Conservation (phyloP, 2,329 filamentous ascomycete genomes). For the Colletotrichum caudatum region DNA sequence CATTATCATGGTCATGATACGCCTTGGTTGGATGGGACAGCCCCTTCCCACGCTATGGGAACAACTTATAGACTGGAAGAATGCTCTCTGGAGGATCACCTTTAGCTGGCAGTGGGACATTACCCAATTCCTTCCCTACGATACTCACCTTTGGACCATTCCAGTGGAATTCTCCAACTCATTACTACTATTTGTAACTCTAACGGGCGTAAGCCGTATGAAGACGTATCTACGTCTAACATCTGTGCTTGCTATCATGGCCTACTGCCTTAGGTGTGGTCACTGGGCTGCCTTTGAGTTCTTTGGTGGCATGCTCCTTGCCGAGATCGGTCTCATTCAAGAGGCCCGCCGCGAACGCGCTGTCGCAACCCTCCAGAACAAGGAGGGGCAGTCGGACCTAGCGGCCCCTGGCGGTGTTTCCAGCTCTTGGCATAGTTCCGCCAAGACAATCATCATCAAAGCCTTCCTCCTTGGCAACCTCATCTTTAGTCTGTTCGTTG, state of each 20-base stretch:
- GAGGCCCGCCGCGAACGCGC: slow-evolving; percentile 27
- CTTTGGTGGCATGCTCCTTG: slow-evolving; percentile 58
- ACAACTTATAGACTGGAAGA: slow-evolving; percentile 47
- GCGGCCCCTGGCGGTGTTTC: slow-evolving; percentile 15
- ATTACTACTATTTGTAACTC: slow-evolving; percentile 56
- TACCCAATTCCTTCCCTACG: slow-evolving; percentile 49
- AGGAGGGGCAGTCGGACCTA: slow-evolving; percentile 30
- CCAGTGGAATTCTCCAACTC: slow-evolving; percentile 61
- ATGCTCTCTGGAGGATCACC: slow-evolving; percentile 44
- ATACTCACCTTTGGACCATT: slow-evolving; percentile 62
- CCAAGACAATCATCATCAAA: slow-evolving; percentile 43
- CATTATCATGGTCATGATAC: slow-evolving; percentile 51
- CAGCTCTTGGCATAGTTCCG: slow-evolving; percentile 8
- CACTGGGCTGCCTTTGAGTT: slow-evolving; percentile 61
- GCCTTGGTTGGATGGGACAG: slow-evolving; percentile 47
- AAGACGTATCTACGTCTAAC: slow-evolving; percentile 49
- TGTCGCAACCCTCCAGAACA: slow-evolving; percentile 37
- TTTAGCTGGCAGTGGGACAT: slow-evolving; percentile 48
- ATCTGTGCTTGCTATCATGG: slow-evolving; percentile 48
- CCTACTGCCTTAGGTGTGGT: slow-evolving; percentile 54
- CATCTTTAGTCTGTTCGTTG: slow-evolving; percentile 50
- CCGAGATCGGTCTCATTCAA: slow-evolving; percentile 57
- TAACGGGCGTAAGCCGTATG: slow-evolving; percentile 52
- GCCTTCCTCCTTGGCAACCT: slow-evolving; percentile 46
- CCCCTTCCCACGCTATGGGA: slow-evolving; percentile 44